Evolutionary conservation across 192 early-diverging fungal genomes (phyloP).

Genomic region (Podila verticillata): DNA sequence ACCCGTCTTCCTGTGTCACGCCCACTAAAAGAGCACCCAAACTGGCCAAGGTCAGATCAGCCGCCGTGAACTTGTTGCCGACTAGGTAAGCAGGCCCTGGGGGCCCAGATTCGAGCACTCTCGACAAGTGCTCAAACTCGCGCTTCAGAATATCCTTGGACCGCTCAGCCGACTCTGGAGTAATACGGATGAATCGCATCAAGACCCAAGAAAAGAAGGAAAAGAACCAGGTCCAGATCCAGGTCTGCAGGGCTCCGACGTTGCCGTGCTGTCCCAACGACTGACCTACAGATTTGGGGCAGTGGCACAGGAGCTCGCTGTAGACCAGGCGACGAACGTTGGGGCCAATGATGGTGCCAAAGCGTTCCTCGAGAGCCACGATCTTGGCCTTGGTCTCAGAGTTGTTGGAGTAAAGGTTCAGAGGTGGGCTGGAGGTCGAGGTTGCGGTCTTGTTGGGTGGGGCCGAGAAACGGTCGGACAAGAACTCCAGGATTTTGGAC

Average conservation of each 20-base stretch:
- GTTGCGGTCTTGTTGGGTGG: slow-evolving; percentile 4
- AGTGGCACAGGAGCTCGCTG: slow-evolving; percentile 18
- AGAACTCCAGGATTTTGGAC: slow-evolving; percentile 23
- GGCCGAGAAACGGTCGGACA: slow-evolving; percentile 28
- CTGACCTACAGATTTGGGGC: slow-evolving; percentile 18
- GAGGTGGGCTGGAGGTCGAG: neutral
- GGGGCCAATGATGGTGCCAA: slow-evolving; percentile 30
- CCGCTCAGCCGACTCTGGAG: slow-evolving; percentile 13
- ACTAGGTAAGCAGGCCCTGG: slow-evolving; percentile 28
- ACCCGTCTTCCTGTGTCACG: slow-evolving; percentile 27
- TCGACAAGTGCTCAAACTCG: slow-evolving; percentile 44
- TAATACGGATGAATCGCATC: slow-evolving; percentile 13
- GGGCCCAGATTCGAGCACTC: slow-evolving; percentile 26
- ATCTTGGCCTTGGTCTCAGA: slow-evolving; percentile 34
- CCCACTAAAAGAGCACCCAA: slow-evolving; percentile 13
- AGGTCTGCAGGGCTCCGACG: slow-evolving; percentile 23
- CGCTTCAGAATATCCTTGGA: slow-evolving; percentile 38
- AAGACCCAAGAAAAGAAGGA: slow-evolving; percentile 11
- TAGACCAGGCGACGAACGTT: slow-evolving; percentile 25
- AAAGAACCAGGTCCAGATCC: slow-evolving; percentile 32
- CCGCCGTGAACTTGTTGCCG: slow-evolving; percentile 40
- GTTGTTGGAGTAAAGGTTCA: slow-evolving; percentile 34
- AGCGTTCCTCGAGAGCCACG: slow-evolving; percentile 37
- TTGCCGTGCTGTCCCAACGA: slow-evolving; percentile 34
- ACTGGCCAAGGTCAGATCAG: slow-evolving; percentile 37